Base-by-base conservation (phyloP, 768 basidiomycete genomes). In the Trametes cingulata region DNA sequence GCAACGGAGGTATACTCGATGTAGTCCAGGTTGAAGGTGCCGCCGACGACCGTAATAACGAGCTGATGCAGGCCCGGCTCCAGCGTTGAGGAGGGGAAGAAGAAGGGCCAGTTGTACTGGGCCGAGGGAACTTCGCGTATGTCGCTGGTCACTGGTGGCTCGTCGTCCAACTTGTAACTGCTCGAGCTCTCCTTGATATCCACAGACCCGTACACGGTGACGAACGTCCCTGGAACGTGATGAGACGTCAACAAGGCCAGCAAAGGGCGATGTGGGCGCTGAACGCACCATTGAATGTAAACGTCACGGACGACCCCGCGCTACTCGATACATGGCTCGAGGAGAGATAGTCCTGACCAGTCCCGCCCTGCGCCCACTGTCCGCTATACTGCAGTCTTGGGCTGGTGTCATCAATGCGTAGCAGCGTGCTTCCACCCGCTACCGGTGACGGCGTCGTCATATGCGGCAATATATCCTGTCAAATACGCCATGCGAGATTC, bases 251-350 rank as follows among this genome's bases (percentile, higher is more conserved):
- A 24, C 35, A 46, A 35, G 6, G n/a, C n/a, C n/a, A n/a, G n/a
- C n/a, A n/a, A n/a, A n/a, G n/a, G n/a, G n/a, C n/a, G n/a, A n/a
- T n/a, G n/a, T n/a, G n/a, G n/a, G n/a, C n/a, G n/a, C n/a, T n/a
- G n/a, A n/a, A n/a, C 55, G 13, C 37, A 62, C 65, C 65, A 20
- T 60, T 62, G 61, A 65, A 65, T 12, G 45, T n/a, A 42, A 65
- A 62, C 24, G 46, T 52, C 17, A 62, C 58, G 6, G 48, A 52
- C 17, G 65, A 60, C 12, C 65, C 65, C 6, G 58, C 41, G 6
- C 42, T 52, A 6, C 22, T 45, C 46, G 65, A 58, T 8, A 39
- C 24, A 52, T 62, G 61, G n/a, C 57, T 52, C 17, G 61, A 41
- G 12, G 25, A 15, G 1, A 14, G 13, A 20, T 58, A 35, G 25